phyloP scores from a whole-genome alignment of 306 rosid genomes.

The Elaeagnus macrophylla region DNA sequence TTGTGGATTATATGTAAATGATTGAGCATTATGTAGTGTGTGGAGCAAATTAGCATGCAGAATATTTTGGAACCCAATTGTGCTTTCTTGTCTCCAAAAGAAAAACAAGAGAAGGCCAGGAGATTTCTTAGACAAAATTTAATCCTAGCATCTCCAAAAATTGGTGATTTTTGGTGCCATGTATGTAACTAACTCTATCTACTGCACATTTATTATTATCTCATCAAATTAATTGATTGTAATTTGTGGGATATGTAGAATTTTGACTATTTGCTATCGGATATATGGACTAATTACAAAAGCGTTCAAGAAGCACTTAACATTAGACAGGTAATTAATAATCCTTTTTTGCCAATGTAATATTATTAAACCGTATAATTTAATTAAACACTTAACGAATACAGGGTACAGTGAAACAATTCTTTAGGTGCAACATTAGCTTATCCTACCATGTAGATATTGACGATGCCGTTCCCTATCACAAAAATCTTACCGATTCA shows the following conservation, averaged over 20 bases:
- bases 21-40: not conserved
- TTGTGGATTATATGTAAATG: no score
- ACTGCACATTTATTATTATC: not conserved
- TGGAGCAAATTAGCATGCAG: not conserved
- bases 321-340: not conserved
- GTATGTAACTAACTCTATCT: not conserved
- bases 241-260: not conserved
- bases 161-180: not conserved
- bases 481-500: not conserved
- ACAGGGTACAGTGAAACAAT: not conserved
- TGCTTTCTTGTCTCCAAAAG: not conserved
- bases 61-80: not conserved
- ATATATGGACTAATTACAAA: not conserved
- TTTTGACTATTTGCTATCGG: not conserved
- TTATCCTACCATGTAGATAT: not conserved
- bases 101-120: not conserved
- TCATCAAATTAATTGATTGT: not conserved
- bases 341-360: not conserved
- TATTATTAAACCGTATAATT: no score
- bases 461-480: not conserved
- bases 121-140: not conserved
- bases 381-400: not conserved
- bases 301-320: not conserved
- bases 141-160: not conserved
- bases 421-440: not conserved